These are phyloP conservation scores for Plasmodium reichenowi DNA, from an alignment of 169 alveolate species.

Conservation along the genomic window DNA sequence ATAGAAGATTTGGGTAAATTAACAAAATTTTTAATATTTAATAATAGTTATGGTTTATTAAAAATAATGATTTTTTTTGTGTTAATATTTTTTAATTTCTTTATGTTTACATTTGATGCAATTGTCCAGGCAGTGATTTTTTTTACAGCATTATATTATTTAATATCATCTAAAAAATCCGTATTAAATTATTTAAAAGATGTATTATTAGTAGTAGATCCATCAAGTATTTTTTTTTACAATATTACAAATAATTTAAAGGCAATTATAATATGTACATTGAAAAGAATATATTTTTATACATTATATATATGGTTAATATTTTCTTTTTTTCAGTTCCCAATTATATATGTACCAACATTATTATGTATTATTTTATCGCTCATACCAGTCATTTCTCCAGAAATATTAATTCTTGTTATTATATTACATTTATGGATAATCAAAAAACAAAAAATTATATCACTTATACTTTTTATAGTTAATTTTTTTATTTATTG, in stretches of 20 bases:
- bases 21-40: conserved; percentile 43
- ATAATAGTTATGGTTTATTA: conserved; percentile 77
- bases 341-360: conserved; percentile 83
- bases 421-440: conserved; percentile 66
- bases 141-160: conserved; percentile 80
- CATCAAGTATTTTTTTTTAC: conserved; percentile 75
- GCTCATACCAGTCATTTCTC: conserved; percentile 78
- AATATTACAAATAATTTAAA: conserved; percentile 75
- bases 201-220: conserved; percentile 80
- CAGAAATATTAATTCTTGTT: conserved; percentile 67
- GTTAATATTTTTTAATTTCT: conserved; percentile 68
- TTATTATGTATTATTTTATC: conserved; percentile 78
- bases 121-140: conserved; percentile 77
- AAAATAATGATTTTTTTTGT: conserved; percentile 73
- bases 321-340: conserved; percentile 77
- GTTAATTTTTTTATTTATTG: conserved; percentile 66
- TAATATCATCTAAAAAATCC: conserved; percentile 73
- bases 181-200: conserved; percentile 76
- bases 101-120: conserved; percentile 79
- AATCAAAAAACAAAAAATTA: conserved; percentile 29
- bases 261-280: conserved; percentile 78
- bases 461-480: conserved; percentile 21
- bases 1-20: conserved; percentile 69
- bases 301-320: conserved; percentile 80
- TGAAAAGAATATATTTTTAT: conserved; percentile 76